Percentiles rank a stretch among this genome's conserved stretches.
These are phyloP conservation scores for Acanthamoeba healyi DNA, from an alignment of 208 protist genomes.

Conservation along the genomic window DNA sequence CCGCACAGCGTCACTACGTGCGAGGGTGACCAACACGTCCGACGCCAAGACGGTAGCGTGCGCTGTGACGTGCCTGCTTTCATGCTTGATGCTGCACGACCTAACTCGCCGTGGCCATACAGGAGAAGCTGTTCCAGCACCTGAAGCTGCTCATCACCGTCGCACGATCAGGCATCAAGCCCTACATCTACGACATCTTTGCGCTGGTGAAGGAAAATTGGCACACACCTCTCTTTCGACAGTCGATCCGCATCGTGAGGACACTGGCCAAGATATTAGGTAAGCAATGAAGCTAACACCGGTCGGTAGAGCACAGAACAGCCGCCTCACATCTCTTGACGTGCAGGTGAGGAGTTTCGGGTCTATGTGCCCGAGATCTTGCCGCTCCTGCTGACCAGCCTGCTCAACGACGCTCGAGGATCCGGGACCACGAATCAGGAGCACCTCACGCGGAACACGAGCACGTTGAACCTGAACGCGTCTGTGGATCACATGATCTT, in stretches of 20 bases:
- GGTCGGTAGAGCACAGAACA: no score
- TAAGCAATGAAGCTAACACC: background rate
- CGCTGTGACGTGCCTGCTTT: no score
- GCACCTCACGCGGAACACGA: background rate
- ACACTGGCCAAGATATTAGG: conserved; percentile 84
- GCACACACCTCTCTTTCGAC: conserved; percentile 81
- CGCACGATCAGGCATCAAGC: conserved; percentile 91
- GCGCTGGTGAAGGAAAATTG: conserved; percentile 88
- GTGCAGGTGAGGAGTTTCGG: conserved; percentile 92
- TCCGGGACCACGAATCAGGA: background rate
- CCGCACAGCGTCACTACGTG: background rate
- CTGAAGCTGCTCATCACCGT: conserved; percentile 89
- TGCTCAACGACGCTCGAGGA: conserved; percentile 72
- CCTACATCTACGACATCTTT: conserved; percentile 90
- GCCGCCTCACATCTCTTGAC: no score
- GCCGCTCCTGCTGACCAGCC: conserved; percentile 88
- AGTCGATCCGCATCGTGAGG: conserved; percentile 91
- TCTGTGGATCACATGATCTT: background rate
- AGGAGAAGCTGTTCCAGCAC: conserved; percentile 91
- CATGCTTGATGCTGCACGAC: no score
- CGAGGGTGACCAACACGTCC: background rate
- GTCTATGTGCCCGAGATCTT: conserved; percentile 91
- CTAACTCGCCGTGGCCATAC: conserved; percentile 50
- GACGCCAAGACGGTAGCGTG: background rate
- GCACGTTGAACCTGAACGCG: background rate